Percentiles rank a stretch among this genome's conserved stretches.
Conservation (phyloP, 2,329 filamentous ascomycete genomes). For the Leptographium radiaticola region DNA sequence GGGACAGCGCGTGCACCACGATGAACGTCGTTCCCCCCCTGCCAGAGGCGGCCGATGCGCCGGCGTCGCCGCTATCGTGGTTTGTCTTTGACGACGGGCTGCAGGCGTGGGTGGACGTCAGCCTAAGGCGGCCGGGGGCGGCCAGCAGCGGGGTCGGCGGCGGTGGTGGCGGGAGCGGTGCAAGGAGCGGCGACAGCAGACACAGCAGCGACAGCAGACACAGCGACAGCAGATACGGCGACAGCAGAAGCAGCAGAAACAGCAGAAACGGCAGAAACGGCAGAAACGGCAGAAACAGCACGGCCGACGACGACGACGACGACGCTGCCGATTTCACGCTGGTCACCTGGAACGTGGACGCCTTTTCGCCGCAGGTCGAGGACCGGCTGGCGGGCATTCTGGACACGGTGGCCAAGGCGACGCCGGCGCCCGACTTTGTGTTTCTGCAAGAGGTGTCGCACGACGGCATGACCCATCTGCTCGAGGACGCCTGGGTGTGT, state of each 20-base stretch:
- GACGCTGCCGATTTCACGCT: slow-evolving; percentile 10
- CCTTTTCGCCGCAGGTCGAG: slow-evolving; percentile 6
- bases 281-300: too few species aligned
- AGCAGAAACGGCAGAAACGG: too few species aligned
- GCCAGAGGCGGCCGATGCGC: background rate
- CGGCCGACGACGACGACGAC: background rate
- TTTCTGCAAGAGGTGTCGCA: slow-evolving; percentile 23
- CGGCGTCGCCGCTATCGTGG: background rate
- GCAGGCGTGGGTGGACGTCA: background rate
- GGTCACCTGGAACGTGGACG: slow-evolving; percentile 22
- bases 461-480: slow-evolving; percentile 13
- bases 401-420: slow-evolving; percentile 1
- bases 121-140: background rate
- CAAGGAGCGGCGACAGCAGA: background rate
- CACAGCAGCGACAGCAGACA: too few species aligned
- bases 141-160: background rate
- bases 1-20: background rate
- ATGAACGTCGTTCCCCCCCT: background rate
- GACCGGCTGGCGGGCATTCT: slow-evolving; percentile 17
- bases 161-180: too few species aligned
- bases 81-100: background rate
- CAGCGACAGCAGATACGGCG: too few species aligned
- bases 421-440: slow-evolving; percentile 16
- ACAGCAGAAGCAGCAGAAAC: too few species aligned
- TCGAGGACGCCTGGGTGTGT: slow-evolving; percentile 15